Evolutionary conservation across 169 alveolate species (phyloP), one percentile per base, ranked within the genome.

Genomic region (Cryptosporidium viatorum): DNA sequence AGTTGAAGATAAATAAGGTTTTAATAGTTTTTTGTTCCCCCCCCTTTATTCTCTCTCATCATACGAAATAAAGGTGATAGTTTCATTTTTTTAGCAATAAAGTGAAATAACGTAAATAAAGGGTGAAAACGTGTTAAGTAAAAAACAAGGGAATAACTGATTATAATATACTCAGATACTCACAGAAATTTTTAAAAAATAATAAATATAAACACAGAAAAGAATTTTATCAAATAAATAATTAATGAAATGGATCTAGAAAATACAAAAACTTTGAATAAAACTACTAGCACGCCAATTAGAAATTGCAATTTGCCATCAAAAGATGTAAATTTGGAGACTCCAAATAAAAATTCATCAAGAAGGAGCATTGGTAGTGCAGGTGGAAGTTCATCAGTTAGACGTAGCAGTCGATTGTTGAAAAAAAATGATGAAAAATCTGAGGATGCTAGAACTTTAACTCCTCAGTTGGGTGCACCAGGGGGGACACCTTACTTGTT

Each of bases 401-500:
- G 71, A 37, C 71, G 71, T n/a, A 65, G 71, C 1, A 37, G 52
- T 29, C 18, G 71, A 37, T 37, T 65, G 10, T 33, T n/a, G 29
- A 65, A 65, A 39, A 65, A 65, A 29, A 37, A 14, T 31, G 71
- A 65, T 67, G 51, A 12, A 33, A 67, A n/a, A 33, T 67, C 23
- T 6, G 51, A 6, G 0, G 73, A 31, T 33, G 33, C 33, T 29
- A 14, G 12, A 65, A 0, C 14, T 16, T 58, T 43, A 16, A 80
- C 89, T 59, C 89, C 89, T 2, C 41, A 43, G 10, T 8, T 80
- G 12, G 89, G 89, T 31, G 70, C 89, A 18, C 89, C 89, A 26
- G 89, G 89, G 1, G 75, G 89, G n/a, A 80, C 89, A 5, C 89
- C 89, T 1, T 80, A 80, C 33, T n/a, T 65, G 21, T 45, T 80